A percentile compares a stretch with the other conserved stretches of the same genome.
Conservation (phyloP, 2,329 filamentous ascomycete species). For the Penicillium sp. region DNA sequence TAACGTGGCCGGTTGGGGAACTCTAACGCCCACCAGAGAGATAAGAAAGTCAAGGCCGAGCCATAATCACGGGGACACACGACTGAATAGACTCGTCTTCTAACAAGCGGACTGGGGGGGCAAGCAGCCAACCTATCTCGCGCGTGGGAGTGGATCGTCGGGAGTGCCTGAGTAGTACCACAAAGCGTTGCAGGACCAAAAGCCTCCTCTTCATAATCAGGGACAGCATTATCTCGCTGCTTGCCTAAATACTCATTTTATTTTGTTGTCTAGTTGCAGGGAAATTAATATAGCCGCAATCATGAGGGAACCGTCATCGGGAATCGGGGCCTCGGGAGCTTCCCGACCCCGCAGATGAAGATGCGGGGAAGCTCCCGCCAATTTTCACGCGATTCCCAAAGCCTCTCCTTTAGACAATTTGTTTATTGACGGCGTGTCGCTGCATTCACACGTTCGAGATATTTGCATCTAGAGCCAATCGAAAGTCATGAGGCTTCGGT, state of each 20-base stretch:
- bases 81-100: background rate
- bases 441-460: background rate
- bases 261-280: background rate
- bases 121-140: constrained; percentile 3
- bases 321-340: constrained; percentile 5
- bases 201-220: background rate
- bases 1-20: no score
- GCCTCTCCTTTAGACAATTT: background rate
- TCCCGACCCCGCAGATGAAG: constrained; percentile 6
- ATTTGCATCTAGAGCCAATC: background rate
- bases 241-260: no score
- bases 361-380: constrained; percentile 13
- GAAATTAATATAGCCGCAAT: background rate
- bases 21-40: background rate
- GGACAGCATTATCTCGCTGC: no score
- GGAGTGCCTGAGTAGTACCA: background rate
- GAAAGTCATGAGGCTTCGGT: constrained; percentile 11
- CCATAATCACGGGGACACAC: background rate
- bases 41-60: background rate
- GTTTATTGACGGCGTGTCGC: background rate
- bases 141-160: background rate
- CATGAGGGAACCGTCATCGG: background rate
- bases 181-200: constrained; percentile 3
- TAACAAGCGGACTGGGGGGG: constrained; percentile 7
- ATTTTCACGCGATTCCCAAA: background rate